Base-by-base conservation (phyloP, 768 basidiomycete genomes). In the Mycena metata region DNA sequence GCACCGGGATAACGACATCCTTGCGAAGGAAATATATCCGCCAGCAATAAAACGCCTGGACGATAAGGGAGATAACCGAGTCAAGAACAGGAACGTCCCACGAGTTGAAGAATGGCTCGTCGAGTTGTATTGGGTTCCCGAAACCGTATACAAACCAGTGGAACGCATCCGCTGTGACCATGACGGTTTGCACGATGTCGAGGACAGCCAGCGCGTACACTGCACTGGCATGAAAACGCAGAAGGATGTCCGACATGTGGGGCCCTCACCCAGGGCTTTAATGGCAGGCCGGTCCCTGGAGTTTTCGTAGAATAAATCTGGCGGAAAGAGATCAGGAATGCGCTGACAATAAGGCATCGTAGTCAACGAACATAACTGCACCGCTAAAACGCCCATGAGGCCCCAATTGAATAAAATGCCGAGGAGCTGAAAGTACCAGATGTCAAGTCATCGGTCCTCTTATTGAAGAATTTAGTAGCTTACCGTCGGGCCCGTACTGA, bases 131-230 rank as follows among this genome's bases (percentile, higher is more conserved):
- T 24, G 50, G 42, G 41, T 75, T 56, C 23, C 73, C 67, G 42
- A 69, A 75, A 5, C 74, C 73, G 45, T 63, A 73, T 11, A 68
- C 71, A 67, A 72, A 75, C 73, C 74, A 75, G 36, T 75, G 74
- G 65, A 75, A 74, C 26, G 73, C 73, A 57, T 75, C 74, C 9
- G 72, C 71, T 41, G 73, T 74, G 26, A 68, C 59, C 43, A 74
- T 41, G n/a, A 41, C 26, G 10, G 73, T 74, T 60, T 75, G 74
- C 13, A 71, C n/a, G n/a, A 68, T 41, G 26, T 75, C 74, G 35
- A 74, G 45, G 19, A 74, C 23, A 36, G 64, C 69, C 23, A 75
- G 56, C 50, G 65, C 66, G 52, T 74, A 74, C 16, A 75, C 74
- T 75, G 57, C 3, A 50, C 52, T n/a, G n/a, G n/a, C n/a, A n/a